Evolutionary conservation across 257 asterid species (phyloP).

Genomic region (Salvia miltiorrhiza): DNA sequence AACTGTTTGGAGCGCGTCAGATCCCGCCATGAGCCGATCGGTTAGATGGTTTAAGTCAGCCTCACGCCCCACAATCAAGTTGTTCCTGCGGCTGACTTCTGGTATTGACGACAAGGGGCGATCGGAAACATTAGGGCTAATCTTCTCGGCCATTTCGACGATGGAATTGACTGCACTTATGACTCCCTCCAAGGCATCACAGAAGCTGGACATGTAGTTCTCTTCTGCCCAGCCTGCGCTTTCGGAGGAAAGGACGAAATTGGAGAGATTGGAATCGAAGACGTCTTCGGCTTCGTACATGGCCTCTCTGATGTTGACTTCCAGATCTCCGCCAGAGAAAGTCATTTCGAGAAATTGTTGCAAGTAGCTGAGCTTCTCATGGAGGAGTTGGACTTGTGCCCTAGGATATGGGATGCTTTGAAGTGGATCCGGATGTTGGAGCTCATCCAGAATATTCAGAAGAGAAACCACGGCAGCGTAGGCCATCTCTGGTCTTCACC

Average conservation of each 20-base stretch:
- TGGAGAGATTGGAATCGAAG: not conserved
- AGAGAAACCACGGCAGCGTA: conserved; percentile 6
- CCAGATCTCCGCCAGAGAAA: not conserved
- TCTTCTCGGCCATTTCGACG: not conserved
- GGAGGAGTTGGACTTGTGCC: not conserved
- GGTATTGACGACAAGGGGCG: not conserved
- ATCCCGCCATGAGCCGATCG: not conserved
- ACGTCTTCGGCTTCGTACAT: conserved; percentile 4
- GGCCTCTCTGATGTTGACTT: not conserved
- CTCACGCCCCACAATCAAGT: not conserved
- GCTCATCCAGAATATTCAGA: not conserved
- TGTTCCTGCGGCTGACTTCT: not conserved
- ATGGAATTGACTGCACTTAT: not conserved
- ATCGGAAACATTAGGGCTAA: not conserved
- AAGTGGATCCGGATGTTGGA: not conserved
- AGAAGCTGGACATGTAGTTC: not conserved
- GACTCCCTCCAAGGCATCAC: not conserved
- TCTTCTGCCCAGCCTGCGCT: not conserved
- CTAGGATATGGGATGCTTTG: not conserved
- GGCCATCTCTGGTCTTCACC: not conserved
- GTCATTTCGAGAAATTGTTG: not conserved
- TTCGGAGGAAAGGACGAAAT: not conserved
- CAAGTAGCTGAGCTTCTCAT: not conserved
- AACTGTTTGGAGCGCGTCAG: not conserved
- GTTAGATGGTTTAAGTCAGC: not conserved